Evolutionary conservation across 352 stramenopile genomes (phyloP), one percentile per base, ranked within the genome.

Genomic region (Phytophthora vignae): DNA sequence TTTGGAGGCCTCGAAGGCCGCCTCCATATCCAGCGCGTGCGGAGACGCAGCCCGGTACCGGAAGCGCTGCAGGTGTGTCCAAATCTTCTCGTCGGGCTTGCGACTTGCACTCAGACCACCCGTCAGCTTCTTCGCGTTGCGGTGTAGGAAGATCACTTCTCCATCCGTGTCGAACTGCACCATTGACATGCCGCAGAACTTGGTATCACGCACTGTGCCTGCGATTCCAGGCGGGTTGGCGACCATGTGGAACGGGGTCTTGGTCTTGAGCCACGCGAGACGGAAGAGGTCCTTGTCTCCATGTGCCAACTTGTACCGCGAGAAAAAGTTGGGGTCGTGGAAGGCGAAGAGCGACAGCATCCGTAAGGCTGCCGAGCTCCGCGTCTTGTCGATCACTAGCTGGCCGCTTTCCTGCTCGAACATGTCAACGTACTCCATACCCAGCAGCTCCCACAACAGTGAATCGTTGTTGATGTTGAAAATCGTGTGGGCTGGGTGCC

Each of bases 261-360:
- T 70, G 0, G 71, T 75, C 54, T 85, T 83, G 27, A 89, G 62
- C 83, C 83, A 91, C 21, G 83, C 83, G 4, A 90, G 67, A 1
- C 83, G 77, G 17, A 90, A 90, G 4, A 91, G 56, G 25, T 90
- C 83, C 56, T 91, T 90, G 72, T 91, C 83, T 2, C 83, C 83
- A 42, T 78, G 71, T 3, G 58, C 72, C 29, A 90, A 71, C 52
- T 82, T 80, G 60, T 86, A 67, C 7, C 57, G 29, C 8, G 70
- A 57, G 14, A 88, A 77, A 15, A 82, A 19, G 22, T 73, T 83
- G 3, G 83, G 83, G 6, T 74, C 55, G 25, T 83, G 73, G 49
- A 88, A 86, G 21, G 65, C 76, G 49, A 87, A 85, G 11, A 83
- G 58, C 49, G 50, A 38, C 46, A 53, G 46, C 46, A 53, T 53